phyloP scores from a whole-genome alignment of 768 basidiomycete species.

The Tulasnella sp. region DNA sequence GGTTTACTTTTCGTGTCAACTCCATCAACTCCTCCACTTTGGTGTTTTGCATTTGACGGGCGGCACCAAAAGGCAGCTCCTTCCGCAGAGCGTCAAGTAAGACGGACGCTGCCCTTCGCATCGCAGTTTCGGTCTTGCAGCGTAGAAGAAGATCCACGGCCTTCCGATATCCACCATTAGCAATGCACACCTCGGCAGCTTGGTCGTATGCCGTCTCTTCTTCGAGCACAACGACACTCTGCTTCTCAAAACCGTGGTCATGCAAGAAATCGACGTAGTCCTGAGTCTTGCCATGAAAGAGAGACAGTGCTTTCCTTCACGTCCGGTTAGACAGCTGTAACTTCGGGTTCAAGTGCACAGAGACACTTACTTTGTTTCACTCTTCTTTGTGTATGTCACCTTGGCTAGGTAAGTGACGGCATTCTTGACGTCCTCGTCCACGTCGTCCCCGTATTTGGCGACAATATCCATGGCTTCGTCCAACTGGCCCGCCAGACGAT shows the following conservation, averaged over 20 bases:
- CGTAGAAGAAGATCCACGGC: neutral
- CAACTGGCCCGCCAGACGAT: constrained; percentile 6
- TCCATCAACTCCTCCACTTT: neutral
- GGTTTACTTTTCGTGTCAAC: neutral
- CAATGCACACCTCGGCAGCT: constrained; percentile 45
- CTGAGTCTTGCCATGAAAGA: constrained; percentile 44
- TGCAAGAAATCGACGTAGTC: constrained; percentile 48
- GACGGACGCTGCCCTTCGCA: neutral
- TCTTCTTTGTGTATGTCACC: constrained; percentile 36
- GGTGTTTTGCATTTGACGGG: neutral
- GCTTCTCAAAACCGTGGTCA: constrained; percentile 41
- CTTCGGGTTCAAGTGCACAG: neutral
- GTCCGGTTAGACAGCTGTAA: neutral
- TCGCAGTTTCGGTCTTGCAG: neutral
- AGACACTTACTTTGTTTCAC: constrained; percentile 29
- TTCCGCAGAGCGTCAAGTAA: constrained; percentile 6
- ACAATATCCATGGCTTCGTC: constrained; percentile 13
- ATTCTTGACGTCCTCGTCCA: constrained; percentile 27
- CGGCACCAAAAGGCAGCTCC: neutral
- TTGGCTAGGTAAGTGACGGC: constrained; percentile 37
- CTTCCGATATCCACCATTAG: constrained; percentile 29
- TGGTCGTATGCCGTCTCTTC: constrained; percentile 35
- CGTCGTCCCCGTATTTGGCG: constrained; percentile 23
- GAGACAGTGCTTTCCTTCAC: constrained; percentile 34
- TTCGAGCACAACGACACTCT: constrained; percentile 32